Base-by-base conservation (phyloP, 495 filamentous ascomycete genomes). In the Xylaria nigripes region DNA sequence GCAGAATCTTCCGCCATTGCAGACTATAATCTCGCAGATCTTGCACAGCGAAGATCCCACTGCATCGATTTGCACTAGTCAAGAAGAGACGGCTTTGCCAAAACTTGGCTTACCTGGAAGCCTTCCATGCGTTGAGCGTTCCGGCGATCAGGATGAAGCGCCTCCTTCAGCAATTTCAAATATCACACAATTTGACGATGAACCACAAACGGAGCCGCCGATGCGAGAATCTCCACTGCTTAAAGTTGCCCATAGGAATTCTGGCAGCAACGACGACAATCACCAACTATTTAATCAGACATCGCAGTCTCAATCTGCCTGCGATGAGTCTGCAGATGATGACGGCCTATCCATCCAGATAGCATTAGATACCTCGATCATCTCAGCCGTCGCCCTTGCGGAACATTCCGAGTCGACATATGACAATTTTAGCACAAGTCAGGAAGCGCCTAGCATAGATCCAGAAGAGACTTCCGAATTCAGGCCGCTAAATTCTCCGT, bases 101-200 rank as follows among this genome's bases (percentile, higher is more conserved):
- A 87, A 80, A 1, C 69, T 93, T 22, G 87, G 88, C 12, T 79
- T 84, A 46, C 81, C 82, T 10, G 79, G 78, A 30, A 75, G 74
- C 41, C 81, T 82, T 49, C 70, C 76, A 19, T 54, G 60, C 43
- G 38, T 23, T 6, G 59, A 51, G 43, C 55, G 27, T 41, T 6
- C 41, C 25, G 47, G 64, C 27, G 61, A 71, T 42, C 68, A 73
- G 47, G 69, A 75, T 32, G 72, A 77, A 46, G 60, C 66, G 1
- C 79, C 79, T 12, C 67, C 67, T 38, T 80, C 76, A 13, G 73
- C 77, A 6, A 58, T 77, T 16, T 78, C 86, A 9, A 80, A 78
- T 45, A 76, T 76, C n/a, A 87, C 82, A 6, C 76, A 81, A 54
- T 86, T 89, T 59, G 86, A 89, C 51, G 76, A 74, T 27, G 86